Evolutionary conservation across 2,329 filamentous ascomycete species (phyloP).

Genomic region (Aureobasidium sp.): DNA sequence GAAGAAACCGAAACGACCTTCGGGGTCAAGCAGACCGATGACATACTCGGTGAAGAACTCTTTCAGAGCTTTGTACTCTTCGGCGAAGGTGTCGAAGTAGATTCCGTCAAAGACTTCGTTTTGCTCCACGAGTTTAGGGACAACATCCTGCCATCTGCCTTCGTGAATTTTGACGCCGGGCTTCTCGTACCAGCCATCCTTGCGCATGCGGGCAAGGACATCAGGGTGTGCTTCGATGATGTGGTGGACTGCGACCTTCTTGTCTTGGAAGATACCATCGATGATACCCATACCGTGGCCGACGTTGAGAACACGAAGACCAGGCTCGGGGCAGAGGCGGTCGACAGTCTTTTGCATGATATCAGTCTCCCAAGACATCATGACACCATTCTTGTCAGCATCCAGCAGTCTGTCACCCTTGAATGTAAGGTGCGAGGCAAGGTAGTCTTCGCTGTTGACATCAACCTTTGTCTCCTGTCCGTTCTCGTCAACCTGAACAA

Average conservation of each 20-base stretch:
- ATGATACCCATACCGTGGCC: constrained; percentile 46
- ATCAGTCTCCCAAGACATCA: constrained; percentile 46
- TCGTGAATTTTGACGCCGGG: constrained; percentile 41
- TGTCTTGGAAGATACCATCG: constrained; percentile 37
- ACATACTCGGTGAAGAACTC: constrained; percentile 85
- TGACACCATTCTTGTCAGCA: constrained; percentile 41
- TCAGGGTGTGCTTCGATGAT: constrained; percentile 45
- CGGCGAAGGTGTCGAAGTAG: constrained; percentile 97
- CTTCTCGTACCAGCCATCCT: constrained; percentile 41
- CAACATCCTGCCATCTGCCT: constrained; percentile 42
- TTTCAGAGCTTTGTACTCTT: constrained; percentile 79
- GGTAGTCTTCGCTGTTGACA: constrained; percentile 40
- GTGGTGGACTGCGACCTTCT: constrained; percentile 37
- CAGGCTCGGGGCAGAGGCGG: constrained; percentile 29
- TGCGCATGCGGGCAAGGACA: constrained; percentile 36
- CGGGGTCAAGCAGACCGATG: constrained; percentile 63
- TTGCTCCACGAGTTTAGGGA: constrained; percentile 36
- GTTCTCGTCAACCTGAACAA: constrained; percentile 21
- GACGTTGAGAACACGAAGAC: constrained; percentile 40
- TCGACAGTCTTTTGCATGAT: constrained; percentile 41
- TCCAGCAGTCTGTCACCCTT: constrained; percentile 40
- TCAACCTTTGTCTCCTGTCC: constrained; percentile 18
- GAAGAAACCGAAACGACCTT: constrained; percentile 53
- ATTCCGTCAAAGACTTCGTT: constrained; percentile 44
- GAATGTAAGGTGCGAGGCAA: constrained; percentile 40